Base-by-base conservation (phyloP, 805 yeast species). In the Blastobotrys parvus region DNA sequence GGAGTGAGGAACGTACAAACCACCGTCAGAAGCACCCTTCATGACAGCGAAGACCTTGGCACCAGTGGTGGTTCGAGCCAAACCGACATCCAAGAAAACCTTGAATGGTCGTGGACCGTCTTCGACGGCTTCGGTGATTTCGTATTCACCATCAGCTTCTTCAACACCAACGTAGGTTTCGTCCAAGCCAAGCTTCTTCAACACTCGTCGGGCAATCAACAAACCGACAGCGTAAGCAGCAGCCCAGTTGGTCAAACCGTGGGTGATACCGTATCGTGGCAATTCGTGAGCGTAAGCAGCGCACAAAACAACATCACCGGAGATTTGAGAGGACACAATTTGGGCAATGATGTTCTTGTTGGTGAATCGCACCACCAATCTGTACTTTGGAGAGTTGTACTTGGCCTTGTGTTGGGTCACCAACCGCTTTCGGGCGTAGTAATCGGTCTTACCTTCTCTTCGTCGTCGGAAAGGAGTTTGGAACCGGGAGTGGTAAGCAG, bases 1-100 rank as follows among this genome's bases (percentile, higher is more conserved):
- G 62, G 95, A 87, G 89, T 92, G 98, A 61, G 98, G 98, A 68
- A 92, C 78, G 89, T 84, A 87, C 65, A 92, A 78, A 64, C 98
- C 98, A 85, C 98, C 98, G 71, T 92, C 98, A 55, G 97, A 90
- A 67, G 98, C 98, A 84, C 98, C 98, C 83, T 92, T 92, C 67
- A 92, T 78, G 68, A 92, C 97, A 86, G 97, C 98, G 66, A 92
- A 92, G 71, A 92, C 80, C 75, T 95, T 86, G 69, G 97, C 97
- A 87, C 98, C 98, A 65, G 97, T 89, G 77, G 98, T 92, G 76
- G 98, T 88, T 83, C 98, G 89, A 76, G 88, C 94, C 71, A 92
- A 78, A 86, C 98, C 98, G 67, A 92, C 89, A 71, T 92, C 98
- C 68, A 92, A 80, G 87, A 79, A 92, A 60, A 89, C 97, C 83